Base-by-base conservation (phyloP, 352 stramenopile genomes). In the Pythium apleroticum region DNA sequence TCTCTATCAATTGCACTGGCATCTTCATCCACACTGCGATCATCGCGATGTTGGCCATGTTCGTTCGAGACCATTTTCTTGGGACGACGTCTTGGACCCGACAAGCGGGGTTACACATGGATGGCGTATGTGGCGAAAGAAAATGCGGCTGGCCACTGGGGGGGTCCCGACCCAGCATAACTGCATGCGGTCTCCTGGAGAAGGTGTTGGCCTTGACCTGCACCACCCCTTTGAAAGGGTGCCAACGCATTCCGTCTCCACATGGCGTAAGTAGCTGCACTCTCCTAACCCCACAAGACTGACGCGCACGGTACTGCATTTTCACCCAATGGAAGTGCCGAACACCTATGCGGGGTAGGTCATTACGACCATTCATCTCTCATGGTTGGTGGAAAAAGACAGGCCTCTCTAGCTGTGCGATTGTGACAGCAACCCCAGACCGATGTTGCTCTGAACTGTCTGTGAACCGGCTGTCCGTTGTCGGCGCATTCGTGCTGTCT, bases 51-150 rank as follows among this genome's bases (percentile, higher is more conserved):
- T 50, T 50, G 43, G 43, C 43, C 20, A 28, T 25, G 19, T 50
- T 50, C 43, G 43, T 50, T 52, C 2, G n/a, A 52, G n/a, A 12
- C 46, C 43, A 56, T 30, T 7, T 11, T 6, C 37, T 11, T 54
- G 37, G 6, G 41, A 54, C 43, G 43, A 35, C 28, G 14, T 19
- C 27, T 52, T 14, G n/a, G 12, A 41, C 11, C 17, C 22, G 19
- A 39, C 22, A 60, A 31, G 39, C 15, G 37, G 55, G 20, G 48
- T 69, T 69, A 69, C 62, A 69, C 46, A 69, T 52, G 62, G 62
- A 22, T 69, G 62, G 39, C 62, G 62, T 57, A 69, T 58, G 56
- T 63, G 56, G 54, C 50, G 54, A 48, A n/a, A 63, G 54, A 50
- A 41, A 59, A 69, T 25, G 37, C 31, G 19, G 41, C 19, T 35